Conservation (phyloP, 345 rosid genomes). For the Sonneratia caseolaris region DNA sequence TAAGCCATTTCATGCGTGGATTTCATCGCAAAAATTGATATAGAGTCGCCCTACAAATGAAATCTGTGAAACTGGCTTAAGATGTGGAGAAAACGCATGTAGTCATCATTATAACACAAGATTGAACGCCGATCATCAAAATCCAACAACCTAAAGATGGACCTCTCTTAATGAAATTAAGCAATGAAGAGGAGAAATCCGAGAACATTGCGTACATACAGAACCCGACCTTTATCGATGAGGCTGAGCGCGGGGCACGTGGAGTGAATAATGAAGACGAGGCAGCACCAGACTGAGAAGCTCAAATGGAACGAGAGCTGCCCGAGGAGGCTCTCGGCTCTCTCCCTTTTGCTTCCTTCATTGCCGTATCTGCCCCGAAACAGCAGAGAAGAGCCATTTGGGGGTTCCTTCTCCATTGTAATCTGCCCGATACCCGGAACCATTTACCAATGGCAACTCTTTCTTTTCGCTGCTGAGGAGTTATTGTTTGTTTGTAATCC, state of each 20-base stretch:
- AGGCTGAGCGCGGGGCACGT: slow-evolving; percentile 58
- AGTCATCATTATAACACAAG: background rate
- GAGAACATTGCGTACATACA: background rate
- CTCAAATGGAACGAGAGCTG: slow-evolving; percentile 51
- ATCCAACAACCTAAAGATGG: background rate
- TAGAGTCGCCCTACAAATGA: background rate
- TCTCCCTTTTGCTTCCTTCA: no score
- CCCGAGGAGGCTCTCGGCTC: slow-evolving; percentile 15
- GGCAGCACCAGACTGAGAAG: slow-evolving; percentile 48
- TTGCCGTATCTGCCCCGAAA: background rate
- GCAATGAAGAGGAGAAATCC: background rate
- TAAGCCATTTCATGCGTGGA: no score
- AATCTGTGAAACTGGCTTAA: background rate
- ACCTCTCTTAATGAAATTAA: no score
- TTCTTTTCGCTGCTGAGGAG: background rate
- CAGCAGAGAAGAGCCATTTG: background rate
- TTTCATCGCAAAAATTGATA: no score
- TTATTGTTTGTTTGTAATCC: background rate
- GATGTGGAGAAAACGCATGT: background rate
- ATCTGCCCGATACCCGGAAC: background rate
- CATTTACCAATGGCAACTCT: background rate
- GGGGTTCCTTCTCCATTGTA: background rate
- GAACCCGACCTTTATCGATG: slow-evolving; percentile 38
- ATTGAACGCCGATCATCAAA: background rate
- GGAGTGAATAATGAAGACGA: slow-evolving; percentile 43